Percentiles rank a stretch among this genome's conserved stretches.
Conservation (phyloP, 805 yeast genomes). For the Lachancea cidri region DNA sequence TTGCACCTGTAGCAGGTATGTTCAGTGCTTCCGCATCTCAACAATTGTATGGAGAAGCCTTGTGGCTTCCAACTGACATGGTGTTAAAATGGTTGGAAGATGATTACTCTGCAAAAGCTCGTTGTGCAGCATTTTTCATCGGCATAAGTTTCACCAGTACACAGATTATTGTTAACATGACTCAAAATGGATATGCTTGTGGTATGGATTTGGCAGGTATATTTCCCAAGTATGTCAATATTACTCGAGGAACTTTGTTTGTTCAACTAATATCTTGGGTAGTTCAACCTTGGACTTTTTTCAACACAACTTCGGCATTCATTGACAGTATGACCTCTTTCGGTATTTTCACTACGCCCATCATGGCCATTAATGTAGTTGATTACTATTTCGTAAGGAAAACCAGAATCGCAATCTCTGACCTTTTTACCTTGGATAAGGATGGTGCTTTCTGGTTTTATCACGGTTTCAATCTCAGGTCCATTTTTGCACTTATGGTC, state of each 20-base stretch:
- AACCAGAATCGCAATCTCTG: constrained; percentile 28
- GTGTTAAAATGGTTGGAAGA: constrained; percentile 36
- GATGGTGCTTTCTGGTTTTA: constrained; percentile 17
- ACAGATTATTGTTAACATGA: constrained; percentile 33
- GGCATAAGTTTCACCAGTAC: constrained; percentile 33
- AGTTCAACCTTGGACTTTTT: constrained; percentile 37
- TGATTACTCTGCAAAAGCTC: constrained; percentile 30
- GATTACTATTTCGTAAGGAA: constrained; percentile 35
- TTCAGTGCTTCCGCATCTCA: constrained; percentile 33
- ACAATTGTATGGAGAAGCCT: constrained; percentile 32
- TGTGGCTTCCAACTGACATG: constrained; percentile 37
- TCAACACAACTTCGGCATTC: constrained; percentile 34
- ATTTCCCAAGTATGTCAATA: constrained; percentile 31
- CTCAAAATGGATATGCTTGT: constrained; percentile 36
- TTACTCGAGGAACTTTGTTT: constrained; percentile 34
- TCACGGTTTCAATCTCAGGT: constrained; percentile 17
- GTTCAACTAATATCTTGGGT: constrained; percentile 34
- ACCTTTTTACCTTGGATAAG: constrained; percentile 28
- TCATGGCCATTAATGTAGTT: constrained; percentile 33
- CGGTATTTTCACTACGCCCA: constrained; percentile 35
- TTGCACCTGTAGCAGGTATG: constrained; percentile 38
- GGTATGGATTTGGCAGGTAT: constrained; percentile 36
- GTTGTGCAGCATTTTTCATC: constrained; percentile 39
- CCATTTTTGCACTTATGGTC: constrained; percentile 10
- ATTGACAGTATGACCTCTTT: constrained; percentile 35